Evolutionary conservation across 805 yeast genomes (phyloP).

Genomic region (Komagataella ulmi): DNA sequence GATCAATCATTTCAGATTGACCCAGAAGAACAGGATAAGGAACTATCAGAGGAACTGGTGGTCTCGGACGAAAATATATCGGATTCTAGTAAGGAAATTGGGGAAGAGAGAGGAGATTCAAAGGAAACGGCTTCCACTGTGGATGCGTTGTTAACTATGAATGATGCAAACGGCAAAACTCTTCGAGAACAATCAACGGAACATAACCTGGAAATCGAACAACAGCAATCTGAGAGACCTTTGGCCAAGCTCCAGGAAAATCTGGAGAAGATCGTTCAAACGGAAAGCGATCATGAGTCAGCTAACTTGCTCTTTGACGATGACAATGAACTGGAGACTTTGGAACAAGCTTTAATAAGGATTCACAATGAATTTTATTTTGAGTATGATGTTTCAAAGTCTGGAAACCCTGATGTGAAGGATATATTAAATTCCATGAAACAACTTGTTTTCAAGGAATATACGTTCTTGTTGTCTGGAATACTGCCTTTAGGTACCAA

Average conservation of each 20-base stretch:
- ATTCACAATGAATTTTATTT: constrained; percentile 61
- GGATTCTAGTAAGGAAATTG: constrained; percentile 2
- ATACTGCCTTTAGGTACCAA: constrained; percentile 76
- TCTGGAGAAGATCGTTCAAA: constrained; percentile 36
- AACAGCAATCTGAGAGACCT: constrained; percentile 73
- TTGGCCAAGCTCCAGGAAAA: constrained; percentile 71
- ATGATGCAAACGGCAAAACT: constrained; percentile 33
- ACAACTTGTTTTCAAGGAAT: constrained; percentile 47
- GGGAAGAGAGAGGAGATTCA: not conserved
- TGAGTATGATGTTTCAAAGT: constrained; percentile 21
- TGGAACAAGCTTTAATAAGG: constrained; percentile 46
- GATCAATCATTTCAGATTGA: not conserved
- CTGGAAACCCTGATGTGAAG: constrained; percentile 34
- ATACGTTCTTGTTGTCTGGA: constrained; percentile 72
- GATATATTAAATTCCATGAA: constrained; percentile 69
- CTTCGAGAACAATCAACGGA: constrained; percentile 46
- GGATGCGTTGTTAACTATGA: constrained; percentile 33
- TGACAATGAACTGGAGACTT: constrained; percentile 58
- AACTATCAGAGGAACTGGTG: not conserved
- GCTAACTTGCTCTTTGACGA: constrained; percentile 55
- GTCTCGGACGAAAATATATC: constrained; percentile 1
- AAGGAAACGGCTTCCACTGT: constrained; percentile 25
- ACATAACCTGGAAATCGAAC: constrained; percentile 59
- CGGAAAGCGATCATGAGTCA: constrained; percentile 15
- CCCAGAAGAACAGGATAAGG: constrained; percentile 10